phyloP scores from a whole-genome alignment of 306 rosid species.

The Fragaria iinumae region DNA sequence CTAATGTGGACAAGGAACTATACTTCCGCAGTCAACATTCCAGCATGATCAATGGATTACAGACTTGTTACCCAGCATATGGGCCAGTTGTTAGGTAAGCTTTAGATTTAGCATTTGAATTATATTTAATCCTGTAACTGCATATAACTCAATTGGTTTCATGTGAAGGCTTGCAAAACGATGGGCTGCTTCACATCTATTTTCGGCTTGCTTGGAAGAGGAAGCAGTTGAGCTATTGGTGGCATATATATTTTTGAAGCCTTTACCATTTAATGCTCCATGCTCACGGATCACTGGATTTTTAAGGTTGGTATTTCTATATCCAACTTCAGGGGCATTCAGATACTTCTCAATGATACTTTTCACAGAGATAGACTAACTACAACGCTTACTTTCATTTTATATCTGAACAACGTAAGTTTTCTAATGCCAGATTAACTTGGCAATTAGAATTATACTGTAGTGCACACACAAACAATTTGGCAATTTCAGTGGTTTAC shows the following conservation, averaged over 20 bases:
- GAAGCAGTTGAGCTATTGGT: conserved; percentile 91
- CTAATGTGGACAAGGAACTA: conserved; percentile 61
- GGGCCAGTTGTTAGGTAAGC: conserved; percentile 81
- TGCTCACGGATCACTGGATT: conserved; percentile 86
- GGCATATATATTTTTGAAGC: conserved; percentile 72
- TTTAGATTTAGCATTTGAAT: conserved; percentile 19
- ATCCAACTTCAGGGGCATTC: background rate
- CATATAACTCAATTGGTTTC: conserved; percentile 21
- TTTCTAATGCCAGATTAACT: background rate
- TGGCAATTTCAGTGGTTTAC: background rate
- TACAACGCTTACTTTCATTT: conserved; percentile 3
- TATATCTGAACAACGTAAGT: background rate
- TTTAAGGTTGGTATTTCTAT: conserved; percentile 57
- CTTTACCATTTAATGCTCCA: conserved; percentile 77
- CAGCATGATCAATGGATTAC: conserved; percentile 88
- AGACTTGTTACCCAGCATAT: conserved; percentile 64
- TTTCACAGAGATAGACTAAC: background rate
- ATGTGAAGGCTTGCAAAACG: conserved; percentile 87
- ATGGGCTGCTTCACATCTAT: conserved; percentile 91
- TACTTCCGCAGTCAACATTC: conserved; percentile 77
- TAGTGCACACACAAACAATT: background rate
- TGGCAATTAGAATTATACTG: conserved; percentile 2
- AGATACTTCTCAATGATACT: background rate
- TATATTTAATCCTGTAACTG: conserved; percentile 25
- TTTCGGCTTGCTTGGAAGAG: conserved; percentile 86